Evolutionary conservation across 2,329 filamentous ascomycete species (phyloP), one percentile per base, ranked within the genome.

Genomic region (Scolecobasidium constrictum): DNA sequence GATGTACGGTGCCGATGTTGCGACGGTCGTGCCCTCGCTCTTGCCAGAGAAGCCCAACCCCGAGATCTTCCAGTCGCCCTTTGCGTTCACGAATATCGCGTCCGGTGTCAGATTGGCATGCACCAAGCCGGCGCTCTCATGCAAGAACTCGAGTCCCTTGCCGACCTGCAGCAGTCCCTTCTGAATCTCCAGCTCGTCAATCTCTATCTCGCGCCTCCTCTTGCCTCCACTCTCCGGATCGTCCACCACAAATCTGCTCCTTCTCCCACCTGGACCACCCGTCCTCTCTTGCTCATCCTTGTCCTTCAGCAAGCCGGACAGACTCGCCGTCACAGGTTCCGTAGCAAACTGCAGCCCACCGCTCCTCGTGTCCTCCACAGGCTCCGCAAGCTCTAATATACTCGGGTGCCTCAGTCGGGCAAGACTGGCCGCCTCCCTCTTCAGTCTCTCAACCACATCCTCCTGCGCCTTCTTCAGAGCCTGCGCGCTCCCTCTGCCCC

Each of bases 151-250:
- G 21, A 96, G 69, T 3, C 88, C 90, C 60, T 95, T 95, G 56
- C 83, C 88, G 49, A 98, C 75, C 61, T 98, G 92, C 47, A 96
- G 66, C 48, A 98, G 62, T 0, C 92, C 92, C 63, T 98, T 98
- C 60, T 98, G 92, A 53, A 96, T 93, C 63, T 98, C 92, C 46
- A 98, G 68, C 64, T 96, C 92, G 57, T 98, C 92, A 48, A 98
- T 86, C 59, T 96, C 90, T 12, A 95, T 63, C 56, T 96, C 88
- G 52, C 84, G 74, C 53, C 86, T 71, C 52, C 61, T 57, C 43
- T 79, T 74, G 50, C 78, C 72, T 26, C 79, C 74, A 50, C 78
- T 72, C 39, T 77, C 77, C 26, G 84, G 84, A 51, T 87, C 83
- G 55, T 92, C 86, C 2, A 84, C 79, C 43, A 92, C 81, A 63